Evolutionary conservation across 495 filamentous ascomycete genomes (phyloP).

Genomic region (Penicillium pulvis): DNA sequence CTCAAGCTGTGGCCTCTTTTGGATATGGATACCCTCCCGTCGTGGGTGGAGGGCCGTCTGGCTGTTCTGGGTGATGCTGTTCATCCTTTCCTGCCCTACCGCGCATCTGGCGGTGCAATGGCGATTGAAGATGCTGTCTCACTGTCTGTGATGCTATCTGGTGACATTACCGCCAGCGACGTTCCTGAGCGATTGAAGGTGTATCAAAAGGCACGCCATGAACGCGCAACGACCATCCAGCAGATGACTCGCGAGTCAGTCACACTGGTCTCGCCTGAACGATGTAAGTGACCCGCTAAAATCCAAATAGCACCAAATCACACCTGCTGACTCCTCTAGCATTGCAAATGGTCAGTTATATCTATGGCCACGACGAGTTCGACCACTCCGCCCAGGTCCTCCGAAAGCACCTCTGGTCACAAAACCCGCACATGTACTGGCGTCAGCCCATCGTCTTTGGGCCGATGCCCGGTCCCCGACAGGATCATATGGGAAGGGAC

Average conservation of each 20-base stretch:
- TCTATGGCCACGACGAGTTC: slow-evolving; percentile 61
- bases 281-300: slow-evolving; percentile 20
- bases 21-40: slow-evolving; percentile 58
- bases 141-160: slow-evolving; percentile 53
- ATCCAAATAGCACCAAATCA: background rate
- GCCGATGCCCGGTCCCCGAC: slow-evolving; percentile 56
- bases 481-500: slow-evolving; percentile 35
- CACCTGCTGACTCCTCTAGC: slow-evolving; percentile 31
- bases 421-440: slow-evolving; percentile 46
- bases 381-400: slow-evolving; percentile 55
- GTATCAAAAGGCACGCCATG: slow-evolving; percentile 58
- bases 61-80: slow-evolving; percentile 63
- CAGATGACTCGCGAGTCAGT: slow-evolving; percentile 46
- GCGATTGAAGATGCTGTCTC: slow-evolving; percentile 65
- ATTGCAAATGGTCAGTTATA: slow-evolving; percentile 52
- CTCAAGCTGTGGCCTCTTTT: slow-evolving; percentile 61
- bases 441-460: slow-evolving; percentile 59
- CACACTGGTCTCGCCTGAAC: slow-evolving; percentile 17
- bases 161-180: slow-evolving; percentile 38
- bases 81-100: slow-evolving; percentile 61
- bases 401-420: slow-evolving; percentile 45
- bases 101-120: slow-evolving; percentile 57
- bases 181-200: slow-evolving; percentile 56
- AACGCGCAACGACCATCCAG: slow-evolving; percentile 57
- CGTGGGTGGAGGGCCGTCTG: slow-evolving; percentile 52